These are phyloP conservation scores for Blastobotrys indianensis DNA, from an alignment of 1,139 yeast species.

Conservation along the genomic window DNA sequence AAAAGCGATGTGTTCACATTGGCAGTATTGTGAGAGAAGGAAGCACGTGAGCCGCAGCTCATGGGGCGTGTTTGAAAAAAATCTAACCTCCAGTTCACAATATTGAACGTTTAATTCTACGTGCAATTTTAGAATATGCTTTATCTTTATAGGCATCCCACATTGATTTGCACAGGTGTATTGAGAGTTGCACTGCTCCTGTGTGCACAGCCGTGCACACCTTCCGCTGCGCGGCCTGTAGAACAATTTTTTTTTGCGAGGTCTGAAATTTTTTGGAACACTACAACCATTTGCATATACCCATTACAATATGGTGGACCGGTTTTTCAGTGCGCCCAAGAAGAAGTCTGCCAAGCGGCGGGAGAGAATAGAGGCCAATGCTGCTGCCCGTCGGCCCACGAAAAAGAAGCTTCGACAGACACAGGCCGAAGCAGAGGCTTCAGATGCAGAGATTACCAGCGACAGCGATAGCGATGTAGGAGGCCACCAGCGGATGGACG, in stretches of 20 bases:
- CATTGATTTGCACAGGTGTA: too few relatives aligned
- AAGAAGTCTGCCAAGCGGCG: slow-evolving; percentile 13
- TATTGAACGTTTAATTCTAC: too few relatives aligned
- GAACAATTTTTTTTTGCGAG: background rate
- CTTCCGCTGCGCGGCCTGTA: background rate
- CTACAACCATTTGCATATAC: background rate
- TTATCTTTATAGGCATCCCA: too few relatives aligned
- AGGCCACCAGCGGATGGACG: slow-evolving; percentile 14
- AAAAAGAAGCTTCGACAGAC: slow-evolving; percentile 9
- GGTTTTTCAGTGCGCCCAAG: slow-evolving; percentile 28
- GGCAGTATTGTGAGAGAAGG: too few relatives aligned
- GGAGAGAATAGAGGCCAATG: slow-evolving; percentile 12
- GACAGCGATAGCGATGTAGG: slow-evolving; percentile 22
- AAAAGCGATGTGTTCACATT: too few relatives aligned
- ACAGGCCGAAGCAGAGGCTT: background rate
- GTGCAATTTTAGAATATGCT: too few relatives aligned
- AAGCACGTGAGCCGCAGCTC: too few relatives aligned
- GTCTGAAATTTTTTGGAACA: slow-evolving; percentile 1
- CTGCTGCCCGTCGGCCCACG: slow-evolving; percentile 8
- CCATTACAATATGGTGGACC: slow-evolving; percentile 25
- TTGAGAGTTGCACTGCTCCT: too few relatives aligned
- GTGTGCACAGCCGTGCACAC: too few relatives aligned
- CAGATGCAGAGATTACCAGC: slow-evolving; percentile 31
- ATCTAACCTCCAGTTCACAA: too few relatives aligned
- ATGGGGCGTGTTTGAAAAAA: too few relatives aligned